Conservation (phyloP, 75 land plant genomes). For the Larix kaempferi region DNA sequence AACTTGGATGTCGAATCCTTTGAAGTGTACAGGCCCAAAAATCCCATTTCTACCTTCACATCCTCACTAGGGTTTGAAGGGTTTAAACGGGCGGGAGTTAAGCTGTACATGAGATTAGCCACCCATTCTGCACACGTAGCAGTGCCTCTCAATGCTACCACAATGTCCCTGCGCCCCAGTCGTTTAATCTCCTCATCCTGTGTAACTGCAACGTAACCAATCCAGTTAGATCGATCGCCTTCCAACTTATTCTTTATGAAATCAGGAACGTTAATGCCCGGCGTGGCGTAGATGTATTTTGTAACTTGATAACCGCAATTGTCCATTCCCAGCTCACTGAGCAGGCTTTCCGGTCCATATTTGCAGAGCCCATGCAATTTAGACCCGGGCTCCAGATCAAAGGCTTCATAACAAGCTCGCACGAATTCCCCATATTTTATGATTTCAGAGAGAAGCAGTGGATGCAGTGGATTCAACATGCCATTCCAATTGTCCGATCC, state of each 20-base stretch:
- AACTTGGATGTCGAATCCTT: constrained; percentile 26
- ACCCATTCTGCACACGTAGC: constrained; percentile 42
- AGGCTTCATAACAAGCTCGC: no score
- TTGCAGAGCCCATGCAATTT: no score
- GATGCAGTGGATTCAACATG: no score
- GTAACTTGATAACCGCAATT: constrained; percentile 57
- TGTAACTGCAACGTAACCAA: constrained; percentile 60
- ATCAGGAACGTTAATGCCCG: constrained; percentile 36
- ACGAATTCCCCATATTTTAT: no score
- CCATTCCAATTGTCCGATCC: no score
- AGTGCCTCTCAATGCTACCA: constrained; percentile 19
- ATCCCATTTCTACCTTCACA: constrained; percentile 65
- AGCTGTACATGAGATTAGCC: constrained; percentile 44
- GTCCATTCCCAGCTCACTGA: constrained; percentile 35
- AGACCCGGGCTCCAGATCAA: constrained; percentile 2
- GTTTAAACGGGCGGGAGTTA: constrained; percentile 50
- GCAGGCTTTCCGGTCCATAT: no score
- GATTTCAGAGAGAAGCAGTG: no score
- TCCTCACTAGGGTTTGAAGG: not conserved
- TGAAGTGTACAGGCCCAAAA: constrained; percentile 59
- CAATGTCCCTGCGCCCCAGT: constrained; percentile 54
- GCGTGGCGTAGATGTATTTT: constrained; percentile 67
- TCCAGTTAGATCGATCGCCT: constrained; percentile 41
- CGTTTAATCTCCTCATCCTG: constrained; percentile 19
- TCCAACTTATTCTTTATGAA: not conserved